phyloP scores from a whole-genome alignment of 768 basidiomycete genomes.

The Boletus rubropictus region DNA sequence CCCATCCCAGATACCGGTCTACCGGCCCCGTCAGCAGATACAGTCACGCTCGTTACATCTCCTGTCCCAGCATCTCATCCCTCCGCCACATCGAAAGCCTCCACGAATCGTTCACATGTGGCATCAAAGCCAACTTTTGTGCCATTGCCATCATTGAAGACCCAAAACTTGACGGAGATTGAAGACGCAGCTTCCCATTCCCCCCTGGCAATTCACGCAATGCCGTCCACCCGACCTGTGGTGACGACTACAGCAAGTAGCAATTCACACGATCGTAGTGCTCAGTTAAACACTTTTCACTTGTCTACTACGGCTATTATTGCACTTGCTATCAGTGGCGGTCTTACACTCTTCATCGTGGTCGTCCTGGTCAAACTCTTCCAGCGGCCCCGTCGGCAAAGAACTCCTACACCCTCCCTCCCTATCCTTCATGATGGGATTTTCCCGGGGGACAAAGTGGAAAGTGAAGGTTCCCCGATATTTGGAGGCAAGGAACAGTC shows the following conservation, averaged over 20 bases:
- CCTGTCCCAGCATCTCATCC: slow-evolving; percentile 19
- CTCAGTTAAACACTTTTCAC: slow-evolving; percentile 23
- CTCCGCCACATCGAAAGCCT: slow-evolving; percentile 18
- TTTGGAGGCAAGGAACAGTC: slow-evolving; percentile 73
- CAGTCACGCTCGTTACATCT: slow-evolving; percentile 3
- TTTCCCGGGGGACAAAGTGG: slow-evolving; percentile 40
- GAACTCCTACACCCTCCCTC: slow-evolving; percentile 66
- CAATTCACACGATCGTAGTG: slow-evolving; percentile 1
- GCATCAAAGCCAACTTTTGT: slow-evolving; percentile 23
- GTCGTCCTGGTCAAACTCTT: slow-evolving; percentile 45
- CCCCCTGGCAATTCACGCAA: slow-evolving; percentile 3
- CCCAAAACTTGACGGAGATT: slow-evolving; percentile 21
- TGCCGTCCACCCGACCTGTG: slow-evolving; percentile 3
- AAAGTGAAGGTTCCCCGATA: slow-evolving; percentile 58
- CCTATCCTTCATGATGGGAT: slow-evolving; percentile 60
- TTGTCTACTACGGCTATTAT: slow-evolving; percentile 47
- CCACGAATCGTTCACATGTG: slow-evolving; percentile 7
- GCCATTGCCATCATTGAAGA: slow-evolving; percentile 27
- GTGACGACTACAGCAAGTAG: not conserved
- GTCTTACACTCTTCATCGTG: slow-evolving; percentile 43
- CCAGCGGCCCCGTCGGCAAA: slow-evolving; percentile 44
- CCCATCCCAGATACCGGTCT: slow-evolving; percentile 30
- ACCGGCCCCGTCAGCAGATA: slow-evolving; percentile 21
- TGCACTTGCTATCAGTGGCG: slow-evolving; percentile 48
- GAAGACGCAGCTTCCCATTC: slow-evolving; percentile 15